Evolutionary conservation across 768 basidiomycete genomes (phyloP), one percentile per base, ranked within the genome.

Genomic region (Candolleomyces eurysporus): DNA sequence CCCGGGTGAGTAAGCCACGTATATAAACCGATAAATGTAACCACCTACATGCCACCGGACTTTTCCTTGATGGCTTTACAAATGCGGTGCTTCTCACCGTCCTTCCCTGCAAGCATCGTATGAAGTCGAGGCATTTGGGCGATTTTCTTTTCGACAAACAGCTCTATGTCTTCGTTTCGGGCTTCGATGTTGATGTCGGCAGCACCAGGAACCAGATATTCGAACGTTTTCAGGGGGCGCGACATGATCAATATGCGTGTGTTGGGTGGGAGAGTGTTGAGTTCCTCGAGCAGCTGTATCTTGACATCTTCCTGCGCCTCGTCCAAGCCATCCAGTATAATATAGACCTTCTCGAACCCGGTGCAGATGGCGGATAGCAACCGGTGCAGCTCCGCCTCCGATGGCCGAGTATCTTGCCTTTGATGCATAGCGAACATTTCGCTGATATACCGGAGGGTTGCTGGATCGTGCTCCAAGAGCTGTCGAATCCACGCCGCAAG

Each of bases 21-120:
- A 26, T n/a, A n/a, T 10, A 11, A 36, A 36, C 6, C n/a, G 9
- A 19, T 7, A 52, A 26, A 10, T 16, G 26, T 42, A 45, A 13
- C 6, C 30, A 40, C 58, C 5, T 19, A 59, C 58, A 59, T 59
- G 36, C 58, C 58, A 26, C 50, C 36, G 5, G 58, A 59, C 22
- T 52, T 59, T 19, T 59, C 49, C 14, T 14, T n/a, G 32, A 59
- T 52, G 3, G 13, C 17, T 11, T 48, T 13, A 10, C 42, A 17
- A 26, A 43, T n/a, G 19, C 39, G 36, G 19, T 52, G 14, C 39
- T 43, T 19, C 2, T 50, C 16, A 4, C 32, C 22, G 1, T 21
- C 48, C 11, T 51, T 31, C 19, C 21, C 32, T 4, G 31, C 36
- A 4, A 59, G 50, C 7, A 59, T 14, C 5, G 4, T 51, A 1